Conservation (phyloP, 176 grass and related monocot genomes). For the Alloteropsis semialata region DNA sequence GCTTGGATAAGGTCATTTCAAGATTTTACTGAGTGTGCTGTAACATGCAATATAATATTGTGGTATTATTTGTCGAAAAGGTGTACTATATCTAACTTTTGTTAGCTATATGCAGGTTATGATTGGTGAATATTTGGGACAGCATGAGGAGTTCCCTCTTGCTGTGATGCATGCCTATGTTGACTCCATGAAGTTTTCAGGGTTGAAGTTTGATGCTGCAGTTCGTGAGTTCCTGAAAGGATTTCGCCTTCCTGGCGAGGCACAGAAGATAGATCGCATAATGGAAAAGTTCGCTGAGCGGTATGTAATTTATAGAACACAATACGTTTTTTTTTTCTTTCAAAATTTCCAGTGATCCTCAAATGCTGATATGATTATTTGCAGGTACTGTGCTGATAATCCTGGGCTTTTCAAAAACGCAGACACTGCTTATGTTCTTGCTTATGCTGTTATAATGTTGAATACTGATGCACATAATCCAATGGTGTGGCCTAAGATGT, state of each 20-base stretch:
- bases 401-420: conserved; percentile 99
- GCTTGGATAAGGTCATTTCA: conserved; percentile 81
- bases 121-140: conserved; percentile 99
- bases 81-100: conserved; percentile 22
- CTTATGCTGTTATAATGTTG: conserved; percentile 99
- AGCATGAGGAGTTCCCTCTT: conserved; percentile 94
- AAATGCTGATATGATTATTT: conserved; percentile 33
- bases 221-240: conserved; percentile 95
- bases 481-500: conserved; percentile 99
- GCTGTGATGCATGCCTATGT: conserved; percentile 99
- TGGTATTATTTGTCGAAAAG: conserved; percentile 13
- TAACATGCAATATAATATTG: conserved; percentile 9
- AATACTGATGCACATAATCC: conserved; percentile 99
- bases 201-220: conserved; percentile 91
- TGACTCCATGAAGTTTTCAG: conserved; percentile 94
- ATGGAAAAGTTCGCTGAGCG: conserved; percentile 99
- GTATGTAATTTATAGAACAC: conserved; percentile 49
- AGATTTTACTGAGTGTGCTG: conserved; percentile 2
- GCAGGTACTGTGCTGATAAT: conserved; percentile 99
- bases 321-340: conserved; percentile 4
- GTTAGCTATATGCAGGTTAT: conserved; percentile 62
- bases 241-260: conserved; percentile 97
- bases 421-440: conserved; percentile 98
- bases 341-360: conserved; percentile 23
- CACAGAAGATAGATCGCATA: conserved; percentile 99